Evolutionary conservation across 2,329 filamentous ascomycete species (phyloP), one percentile per base, ranked within the genome.

Genomic region (Plectosphaerella cucumerina): DNA sequence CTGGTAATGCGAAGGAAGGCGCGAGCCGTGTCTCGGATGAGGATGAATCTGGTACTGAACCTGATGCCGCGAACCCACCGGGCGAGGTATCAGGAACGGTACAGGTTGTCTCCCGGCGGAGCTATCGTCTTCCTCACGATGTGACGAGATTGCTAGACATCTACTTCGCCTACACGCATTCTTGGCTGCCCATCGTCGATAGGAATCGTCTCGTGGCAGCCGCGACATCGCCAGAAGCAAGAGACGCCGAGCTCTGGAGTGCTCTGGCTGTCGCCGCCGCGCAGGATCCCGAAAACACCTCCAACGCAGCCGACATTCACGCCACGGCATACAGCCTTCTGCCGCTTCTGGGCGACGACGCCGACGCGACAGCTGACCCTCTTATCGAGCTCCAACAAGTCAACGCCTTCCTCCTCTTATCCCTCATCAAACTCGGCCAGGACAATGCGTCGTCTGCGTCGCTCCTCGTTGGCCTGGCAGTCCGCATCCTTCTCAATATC

Each of bases 151-250:
- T 91, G 4, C 69, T 91, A 37, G 85, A 90, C 57, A 76, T 87
- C 5, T 91, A 90, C 62, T 87, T 89, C 53, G 81, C 86, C 1
- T 89, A 89, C 58, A 89, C 85, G 0, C 86, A 91, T 62, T 83
- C 80, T 49, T 92, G 88, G 88, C 75, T 92, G 22, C 88, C 88
- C 0, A 83, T 92, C 22, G 72, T 86, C 11, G 84, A 90, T 56
- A 86, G 84, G 55, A 79, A 86, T 46, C 76, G 78, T 41, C 70
- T 89, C 46, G 61, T 65, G 41, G 61, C 61, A 3, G 33, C 62
- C 9, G 48, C 57, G n/a, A 57, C 62, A 4, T 54, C 60, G 22
- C 66, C 65, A 1, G 60, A 65, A 50, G 63, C 74, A n/a, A 64
- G 73, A 21, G 74, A 83, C 55, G 77, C 82, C 1, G 79, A 81